These are phyloP conservation scores for Stachybotrys echinatus DNA, from an alignment of 2,329 filamentous ascomycete species.

Conservation along the genomic window DNA sequence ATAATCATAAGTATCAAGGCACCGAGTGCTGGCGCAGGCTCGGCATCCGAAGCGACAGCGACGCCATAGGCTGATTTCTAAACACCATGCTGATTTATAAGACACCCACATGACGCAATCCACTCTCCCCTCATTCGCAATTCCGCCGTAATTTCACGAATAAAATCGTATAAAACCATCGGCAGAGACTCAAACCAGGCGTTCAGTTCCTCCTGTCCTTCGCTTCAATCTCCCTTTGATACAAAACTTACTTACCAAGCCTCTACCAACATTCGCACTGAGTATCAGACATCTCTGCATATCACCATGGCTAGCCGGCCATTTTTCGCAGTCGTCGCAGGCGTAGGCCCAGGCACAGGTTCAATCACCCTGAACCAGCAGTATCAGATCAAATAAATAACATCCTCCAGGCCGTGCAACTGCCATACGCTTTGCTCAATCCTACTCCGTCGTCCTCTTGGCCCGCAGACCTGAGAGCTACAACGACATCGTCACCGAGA, in stretches of 20 bases:
- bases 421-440: slow-evolving; percentile 54
- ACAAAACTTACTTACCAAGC: no score
- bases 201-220: neutral
- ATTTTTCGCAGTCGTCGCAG: slow-evolving; percentile 64
- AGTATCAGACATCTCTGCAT: neutral
- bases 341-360: slow-evolving; percentile 66
- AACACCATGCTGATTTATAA: neutral
- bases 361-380: slow-evolving; percentile 3
- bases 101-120: neutral
- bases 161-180: neutral
- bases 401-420: slow-evolving; percentile 32
- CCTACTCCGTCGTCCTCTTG: slow-evolving; percentile 72
- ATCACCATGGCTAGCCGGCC: slow-evolving; percentile 3
- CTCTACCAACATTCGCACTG: neutral
- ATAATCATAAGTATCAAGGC: no score
- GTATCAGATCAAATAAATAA: neutral
- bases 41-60: neutral
- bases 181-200: no score
- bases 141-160: neutral
- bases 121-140: neutral
- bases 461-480: slow-evolving; percentile 63
- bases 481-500: slow-evolving; percentile 61
- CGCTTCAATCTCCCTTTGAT: no score
- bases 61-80: neutral
- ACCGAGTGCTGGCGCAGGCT: no score